These are phyloP conservation scores for Bruguiera parviflora DNA, from an alignment of 345 rosid genomes.

Conservation along the genomic window DNA sequence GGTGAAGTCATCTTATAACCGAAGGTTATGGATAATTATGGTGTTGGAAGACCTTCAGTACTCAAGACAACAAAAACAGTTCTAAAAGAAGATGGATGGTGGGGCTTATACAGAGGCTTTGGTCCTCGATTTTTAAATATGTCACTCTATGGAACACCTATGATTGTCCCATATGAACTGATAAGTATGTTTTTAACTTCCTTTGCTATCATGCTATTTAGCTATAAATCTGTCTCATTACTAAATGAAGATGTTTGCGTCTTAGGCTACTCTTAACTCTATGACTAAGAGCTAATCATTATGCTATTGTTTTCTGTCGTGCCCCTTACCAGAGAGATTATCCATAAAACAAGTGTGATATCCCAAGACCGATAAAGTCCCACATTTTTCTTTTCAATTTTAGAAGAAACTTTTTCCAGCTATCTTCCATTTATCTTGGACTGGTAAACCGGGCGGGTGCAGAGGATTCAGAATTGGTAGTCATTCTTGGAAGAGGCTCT, in stretches of 20 bases:
- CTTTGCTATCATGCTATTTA: no score
- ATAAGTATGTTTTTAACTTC: conserved; percentile 40
- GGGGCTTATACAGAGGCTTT: conserved; percentile 66
- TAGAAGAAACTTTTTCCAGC: background rate
- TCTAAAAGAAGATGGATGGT: conserved; percentile 50
- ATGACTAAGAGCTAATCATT: background rate
- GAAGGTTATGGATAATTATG: conserved; percentile 58
- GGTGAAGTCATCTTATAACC: background rate
- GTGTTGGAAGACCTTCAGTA: conserved; percentile 59
- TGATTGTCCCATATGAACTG: conserved; percentile 65
- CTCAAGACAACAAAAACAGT: conserved; percentile 47
- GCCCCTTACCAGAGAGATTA: conserved; percentile 39
- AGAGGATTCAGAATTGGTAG: no score
- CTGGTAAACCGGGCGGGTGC: no score
- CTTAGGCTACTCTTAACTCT: background rate
- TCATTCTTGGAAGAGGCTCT: no score
- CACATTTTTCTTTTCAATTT: background rate
- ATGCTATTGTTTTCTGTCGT: background rate
- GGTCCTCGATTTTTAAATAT: conserved; percentile 59
- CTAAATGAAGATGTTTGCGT: no score
- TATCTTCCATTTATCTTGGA: no score
- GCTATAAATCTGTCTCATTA: no score
- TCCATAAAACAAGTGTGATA: conserved; percentile 41
- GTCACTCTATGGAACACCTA: conserved; percentile 64
- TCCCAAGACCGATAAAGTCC: background rate